Base-by-base conservation (phyloP, 495 filamentous ascomycete species). In the Hyaloscypha bicolor region DNA sequence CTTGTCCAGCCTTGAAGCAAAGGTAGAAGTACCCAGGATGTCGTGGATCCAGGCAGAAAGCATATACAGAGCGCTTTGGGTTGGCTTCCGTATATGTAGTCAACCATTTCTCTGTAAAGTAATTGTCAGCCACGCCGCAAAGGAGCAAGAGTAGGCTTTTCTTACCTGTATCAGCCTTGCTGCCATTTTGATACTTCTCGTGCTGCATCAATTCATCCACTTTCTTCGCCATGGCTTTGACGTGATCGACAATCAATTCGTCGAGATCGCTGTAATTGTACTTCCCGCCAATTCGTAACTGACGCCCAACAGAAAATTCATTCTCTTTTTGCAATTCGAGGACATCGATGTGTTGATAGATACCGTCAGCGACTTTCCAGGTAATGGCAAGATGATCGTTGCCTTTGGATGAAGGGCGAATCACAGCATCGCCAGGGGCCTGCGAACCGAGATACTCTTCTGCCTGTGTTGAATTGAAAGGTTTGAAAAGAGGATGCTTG, bases 271-370 rank as follows among this genome's bases (percentile, higher is more conserved):
- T 91, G 81, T 99, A 99, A 4, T 84, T 94, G 77, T 93, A 94
- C 73, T 91, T 91, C 55, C 92, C 90, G 16, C 87, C 91, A 51
- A 98, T 90, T 71, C 91, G 92, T 55, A 98, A 83, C 19, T 86
- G 86, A 64, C 86, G 88, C 35, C 96, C 95, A 14, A 97, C 90
- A 4, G 92, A 93, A 76, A 97, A 96, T 77, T 97, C 94, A 60
- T 91, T 97, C 69, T 94, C 93, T 79, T 99, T 99, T 78, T 96
- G 92, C 63, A 99, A 78, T 77, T 99, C 95, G 22, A 99, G 85
- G 39, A 99, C 96, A 76, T 99, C 96, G 64, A 99, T 92, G 73
- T 99, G 95, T 79, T 99, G 94, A 73, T 92, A 98, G 42, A 97
- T 87, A 64, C 90, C 90, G 70, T 98, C 92, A 0, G 91, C 86